Evolutionary conservation across 139 green algal species (phyloP).

Genomic region (Desmodesmus armatus): DNA sequence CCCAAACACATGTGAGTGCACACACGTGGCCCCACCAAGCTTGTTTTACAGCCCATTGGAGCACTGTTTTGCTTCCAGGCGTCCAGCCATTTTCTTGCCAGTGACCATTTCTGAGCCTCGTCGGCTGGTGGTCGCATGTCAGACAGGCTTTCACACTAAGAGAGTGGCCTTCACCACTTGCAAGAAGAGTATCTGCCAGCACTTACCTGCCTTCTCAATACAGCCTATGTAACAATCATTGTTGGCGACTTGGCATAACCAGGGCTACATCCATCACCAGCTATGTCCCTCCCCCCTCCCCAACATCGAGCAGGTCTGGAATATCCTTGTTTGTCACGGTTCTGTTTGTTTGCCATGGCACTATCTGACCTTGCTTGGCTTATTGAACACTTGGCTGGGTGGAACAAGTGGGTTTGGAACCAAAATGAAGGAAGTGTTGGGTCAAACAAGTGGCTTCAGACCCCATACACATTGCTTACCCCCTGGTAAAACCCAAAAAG

Average conservation of each 20-base stretch:
- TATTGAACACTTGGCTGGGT: too few relatives aligned
- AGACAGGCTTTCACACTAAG: neutral
- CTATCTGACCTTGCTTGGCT: neutral
- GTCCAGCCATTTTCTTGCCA: neutral
- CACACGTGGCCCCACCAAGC: neutral
- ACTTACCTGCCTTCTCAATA: too few relatives aligned
- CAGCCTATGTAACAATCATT: too few relatives aligned
- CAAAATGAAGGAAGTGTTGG: too few relatives aligned
- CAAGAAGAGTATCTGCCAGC: neutral
- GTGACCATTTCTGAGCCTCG: neutral
- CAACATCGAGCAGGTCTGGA: too few relatives aligned
- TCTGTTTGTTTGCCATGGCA: neutral
- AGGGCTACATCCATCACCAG: too few relatives aligned
- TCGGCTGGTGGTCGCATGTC: neutral
- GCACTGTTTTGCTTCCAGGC: neutral
- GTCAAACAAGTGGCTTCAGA: too few relatives aligned
- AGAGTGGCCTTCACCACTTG: neutral
- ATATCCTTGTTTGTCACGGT: neutral
- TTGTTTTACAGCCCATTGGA: neutral
- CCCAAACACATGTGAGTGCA: neutral
- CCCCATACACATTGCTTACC: neutral
- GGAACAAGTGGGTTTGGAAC: too few relatives aligned
- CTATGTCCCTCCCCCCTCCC: too few relatives aligned
- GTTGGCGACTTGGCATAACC: too few relatives aligned
- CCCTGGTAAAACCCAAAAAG: neutral